These are phyloP conservation scores for Tricholoma flavovirens DNA, from an alignment of 768 basidiomycete species.

Conservation along the genomic window DNA sequence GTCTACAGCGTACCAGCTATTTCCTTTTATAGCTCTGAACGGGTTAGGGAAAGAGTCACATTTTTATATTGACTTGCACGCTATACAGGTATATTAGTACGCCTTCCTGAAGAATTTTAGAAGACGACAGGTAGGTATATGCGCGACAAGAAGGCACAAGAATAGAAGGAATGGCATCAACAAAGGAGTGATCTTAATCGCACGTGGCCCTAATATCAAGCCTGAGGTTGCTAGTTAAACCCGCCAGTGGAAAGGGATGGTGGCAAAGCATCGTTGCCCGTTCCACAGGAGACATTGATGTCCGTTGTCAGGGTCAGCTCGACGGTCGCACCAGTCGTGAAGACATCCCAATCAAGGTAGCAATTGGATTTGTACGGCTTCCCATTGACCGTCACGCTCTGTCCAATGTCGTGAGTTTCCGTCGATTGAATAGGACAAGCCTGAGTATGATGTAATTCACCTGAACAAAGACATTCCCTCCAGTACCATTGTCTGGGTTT, in stretches of 20 bases:
- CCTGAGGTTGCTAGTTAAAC: conserved; percentile 27
- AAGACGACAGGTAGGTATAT: too few relatives aligned
- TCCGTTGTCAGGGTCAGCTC: conserved; percentile 52
- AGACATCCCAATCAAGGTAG: conserved; percentile 63
- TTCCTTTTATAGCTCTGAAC: too few relatives aligned
- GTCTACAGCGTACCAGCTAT: too few relatives aligned
- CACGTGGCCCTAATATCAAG: background rate
- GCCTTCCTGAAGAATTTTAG: too few relatives aligned
- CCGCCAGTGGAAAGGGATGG: conserved; percentile 65
- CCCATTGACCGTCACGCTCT: conserved; percentile 57
- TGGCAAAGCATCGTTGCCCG: conserved; percentile 39
- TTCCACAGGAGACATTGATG: conserved; percentile 48
- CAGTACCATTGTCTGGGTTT: background rate
- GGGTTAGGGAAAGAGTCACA: too few relatives aligned
- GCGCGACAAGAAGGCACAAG: background rate
- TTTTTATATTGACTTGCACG: too few relatives aligned
- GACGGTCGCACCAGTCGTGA: conserved; percentile 43
- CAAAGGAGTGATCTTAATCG: background rate
- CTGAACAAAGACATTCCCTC: conserved; percentile 37
- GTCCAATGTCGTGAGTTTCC: background rate
- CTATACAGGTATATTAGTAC: too few relatives aligned
- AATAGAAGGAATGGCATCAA: background rate
- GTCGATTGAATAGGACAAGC: background rate
- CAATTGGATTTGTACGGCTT: conserved; percentile 56
- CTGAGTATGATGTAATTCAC: conserved; percentile 25